Percentiles rank a stretch among this genome's conserved stretches.
Conservation (phyloP, 441 rosid species). For the Kokia cookei region DNA sequence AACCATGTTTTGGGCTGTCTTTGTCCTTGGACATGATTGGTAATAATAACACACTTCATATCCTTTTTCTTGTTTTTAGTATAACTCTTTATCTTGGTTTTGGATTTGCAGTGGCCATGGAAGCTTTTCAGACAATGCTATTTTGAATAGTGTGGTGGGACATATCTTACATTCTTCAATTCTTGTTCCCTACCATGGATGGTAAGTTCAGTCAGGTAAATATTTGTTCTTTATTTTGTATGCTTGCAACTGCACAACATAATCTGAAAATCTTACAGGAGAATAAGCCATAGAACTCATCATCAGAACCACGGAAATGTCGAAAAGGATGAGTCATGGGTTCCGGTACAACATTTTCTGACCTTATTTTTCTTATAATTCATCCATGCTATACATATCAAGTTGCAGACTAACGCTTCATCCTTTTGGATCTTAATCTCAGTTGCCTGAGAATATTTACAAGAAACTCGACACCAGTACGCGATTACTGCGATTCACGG, state of each 20-base stretch:
- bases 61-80: not conserved
- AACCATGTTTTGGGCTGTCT: conserved; percentile 48
- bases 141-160: conserved; percentile 65
- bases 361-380: not conserved
- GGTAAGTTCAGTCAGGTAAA: conserved; percentile 33
- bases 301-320: conserved; percentile 89
- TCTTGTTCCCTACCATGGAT: conserved; percentile 93
- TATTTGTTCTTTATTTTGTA: not conserved
- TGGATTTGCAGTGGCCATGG: conserved; percentile 71
- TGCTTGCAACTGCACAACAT: not conserved
- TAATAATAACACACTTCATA: not conserved
- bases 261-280: conserved; percentile 37
- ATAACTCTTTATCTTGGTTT: not conserved
- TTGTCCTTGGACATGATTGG: conserved; percentile 52
- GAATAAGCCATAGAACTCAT: conserved; percentile 89
- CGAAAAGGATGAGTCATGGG: conserved; percentile 88
- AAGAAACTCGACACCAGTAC: conserved; percentile 40
- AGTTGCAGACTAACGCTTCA: not conserved
- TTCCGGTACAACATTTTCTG: conserved; percentile 44
- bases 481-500: conserved; percentile 52
- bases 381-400: not conserved
- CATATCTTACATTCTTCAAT: conserved; percentile 80
- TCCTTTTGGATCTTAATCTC: conserved; percentile 7
- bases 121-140: conserved; percentile 68
- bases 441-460: conserved; percentile 72